phyloP scores from a whole-genome alignment of 1,284 basidiomycete species.

The Rhodotorula sp. region DNA sequence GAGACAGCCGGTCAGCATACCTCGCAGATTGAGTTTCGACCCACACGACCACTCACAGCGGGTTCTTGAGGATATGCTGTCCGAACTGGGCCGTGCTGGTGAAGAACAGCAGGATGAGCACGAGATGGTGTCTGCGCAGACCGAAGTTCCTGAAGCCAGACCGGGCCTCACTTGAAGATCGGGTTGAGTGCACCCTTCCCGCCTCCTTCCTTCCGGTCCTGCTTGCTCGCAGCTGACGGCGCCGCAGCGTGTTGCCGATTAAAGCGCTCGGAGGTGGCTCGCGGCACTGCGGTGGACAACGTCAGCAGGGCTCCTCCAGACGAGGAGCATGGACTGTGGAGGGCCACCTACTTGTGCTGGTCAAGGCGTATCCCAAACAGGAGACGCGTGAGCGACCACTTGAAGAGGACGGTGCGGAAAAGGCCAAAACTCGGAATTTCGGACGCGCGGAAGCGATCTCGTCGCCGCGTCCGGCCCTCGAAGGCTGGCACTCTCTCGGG shows the following conservation, averaged over 20 bases:
- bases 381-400: not conserved
- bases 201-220: slow-evolving; percentile 12
- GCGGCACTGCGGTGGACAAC: slow-evolving; percentile 64
- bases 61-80: slow-evolving; percentile 96
- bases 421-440: too few species aligned
- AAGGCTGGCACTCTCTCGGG: not conserved
- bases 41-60: slow-evolving; percentile 72
- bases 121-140: not conserved
- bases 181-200: slow-evolving; percentile 43
- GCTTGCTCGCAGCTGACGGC: slow-evolving; percentile 7
- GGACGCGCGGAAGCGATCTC: too few species aligned
- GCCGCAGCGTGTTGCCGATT: slow-evolving; percentile 31
- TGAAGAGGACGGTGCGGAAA: too few species aligned
- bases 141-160: too few species aligned
- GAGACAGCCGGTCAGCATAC: too few species aligned
- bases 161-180: slow-evolving; percentile 43
- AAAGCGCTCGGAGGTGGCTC: slow-evolving; percentile 57
- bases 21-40: not conserved
- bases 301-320: not conserved
- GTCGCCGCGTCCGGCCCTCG: not conserved
- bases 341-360: not conserved
- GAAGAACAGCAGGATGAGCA: slow-evolving; percentile 8
- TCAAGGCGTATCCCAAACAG: not conserved
- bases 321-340: not conserved
- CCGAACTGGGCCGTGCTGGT: slow-evolving; percentile 66